These are phyloP conservation scores for Alternaria panax DNA, from an alignment of 2,329 filamentous ascomycete genomes.

Conservation along the genomic window DNA sequence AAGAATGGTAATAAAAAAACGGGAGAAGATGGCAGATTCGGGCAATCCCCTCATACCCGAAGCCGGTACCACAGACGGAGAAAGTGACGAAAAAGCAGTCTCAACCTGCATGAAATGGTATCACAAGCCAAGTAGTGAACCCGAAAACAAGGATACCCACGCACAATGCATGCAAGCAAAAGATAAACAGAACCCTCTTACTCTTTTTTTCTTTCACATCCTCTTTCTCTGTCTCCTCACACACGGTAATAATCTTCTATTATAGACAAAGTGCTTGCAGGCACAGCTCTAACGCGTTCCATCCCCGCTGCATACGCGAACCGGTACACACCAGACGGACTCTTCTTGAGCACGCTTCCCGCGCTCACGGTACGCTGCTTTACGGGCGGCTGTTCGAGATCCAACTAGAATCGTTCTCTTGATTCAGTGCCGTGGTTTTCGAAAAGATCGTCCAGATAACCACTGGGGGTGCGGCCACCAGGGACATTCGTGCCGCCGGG, in stretches of 20 bases:
- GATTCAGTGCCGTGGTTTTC: conserved; percentile 68
- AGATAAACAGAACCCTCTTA: not conserved
- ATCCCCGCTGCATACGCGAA: not conserved
- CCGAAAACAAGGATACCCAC: not conserved
- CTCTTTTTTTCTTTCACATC: not conserved
- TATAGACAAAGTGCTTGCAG: not conserved
- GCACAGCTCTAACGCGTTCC: conserved; percentile 4
- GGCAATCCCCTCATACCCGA: not conserved
- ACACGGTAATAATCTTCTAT: not conserved
- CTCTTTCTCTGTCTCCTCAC: not conserved
- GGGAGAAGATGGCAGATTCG: not conserved
- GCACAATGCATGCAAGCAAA: not conserved
- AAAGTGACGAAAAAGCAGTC: not conserved
- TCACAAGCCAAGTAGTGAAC: not conserved
- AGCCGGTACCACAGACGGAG: not conserved
- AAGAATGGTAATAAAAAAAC: not conserved
- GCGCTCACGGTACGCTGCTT: conserved; percentile 12
- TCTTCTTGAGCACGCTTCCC: not conserved
- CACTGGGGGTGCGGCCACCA: conserved; percentile 80
- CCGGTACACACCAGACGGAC: conserved; percentile 6
- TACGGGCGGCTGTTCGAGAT: conserved; percentile 23
- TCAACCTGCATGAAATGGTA: not conserved
- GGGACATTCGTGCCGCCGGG: conserved; percentile 56
- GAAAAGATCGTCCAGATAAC: conserved; percentile 88
- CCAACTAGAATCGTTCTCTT: conserved; percentile 42